Evolutionary conservation across 352 stramenopile genomes (phyloP).

Genomic region (Halophytophthora polymorphica): DNA sequence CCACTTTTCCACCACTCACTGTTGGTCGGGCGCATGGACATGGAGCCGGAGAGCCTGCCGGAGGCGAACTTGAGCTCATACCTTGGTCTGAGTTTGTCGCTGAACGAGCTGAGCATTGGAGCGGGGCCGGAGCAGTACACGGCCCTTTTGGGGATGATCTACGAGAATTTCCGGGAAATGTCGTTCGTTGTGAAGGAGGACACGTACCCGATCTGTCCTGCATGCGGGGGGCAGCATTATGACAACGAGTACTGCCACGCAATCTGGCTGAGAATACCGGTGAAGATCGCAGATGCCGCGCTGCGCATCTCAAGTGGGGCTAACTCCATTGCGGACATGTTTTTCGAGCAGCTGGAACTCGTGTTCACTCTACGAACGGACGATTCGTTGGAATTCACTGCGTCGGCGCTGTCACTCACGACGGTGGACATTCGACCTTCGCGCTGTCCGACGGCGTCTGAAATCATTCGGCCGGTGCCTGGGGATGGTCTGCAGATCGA

Average conservation of each 20-base stretch:
- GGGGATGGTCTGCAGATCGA: constrained; percentile 74
- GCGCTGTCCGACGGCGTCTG: constrained; percentile 47
- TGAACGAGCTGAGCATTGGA: constrained; percentile 81
- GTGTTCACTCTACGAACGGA: constrained; percentile 76
- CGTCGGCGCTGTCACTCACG: constrained; percentile 55
- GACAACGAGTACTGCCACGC: constrained; percentile 55
- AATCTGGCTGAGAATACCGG: constrained; percentile 78
- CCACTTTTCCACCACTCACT: constrained; percentile 82
- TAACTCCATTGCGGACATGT: constrained; percentile 61
- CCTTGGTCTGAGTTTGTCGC: constrained; percentile 53
- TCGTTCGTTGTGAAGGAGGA: constrained; percentile 77
- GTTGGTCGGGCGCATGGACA: constrained; percentile 74
- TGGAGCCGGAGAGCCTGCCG: constrained; percentile 60
- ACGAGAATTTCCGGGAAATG: constrained; percentile 85
- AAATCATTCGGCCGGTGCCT: constrained; percentile 68
- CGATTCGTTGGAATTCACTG: constrained; percentile 72
- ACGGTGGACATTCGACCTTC: constrained; percentile 58
- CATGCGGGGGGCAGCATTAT: constrained; percentile 68
- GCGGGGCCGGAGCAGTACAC: constrained; percentile 61
- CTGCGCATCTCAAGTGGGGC: constrained; percentile 64
- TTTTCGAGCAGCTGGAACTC: constrained; percentile 81
- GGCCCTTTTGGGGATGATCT: constrained; percentile 76
- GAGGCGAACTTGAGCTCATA: constrained; percentile 64
- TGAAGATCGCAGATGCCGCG: constrained; percentile 73
- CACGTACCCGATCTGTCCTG: constrained; percentile 63